Percentiles rank a stretch among this genome's conserved stretches.
Conservation (phyloP, 768 basidiomycete species). For the Trametes meyenii region DNA sequence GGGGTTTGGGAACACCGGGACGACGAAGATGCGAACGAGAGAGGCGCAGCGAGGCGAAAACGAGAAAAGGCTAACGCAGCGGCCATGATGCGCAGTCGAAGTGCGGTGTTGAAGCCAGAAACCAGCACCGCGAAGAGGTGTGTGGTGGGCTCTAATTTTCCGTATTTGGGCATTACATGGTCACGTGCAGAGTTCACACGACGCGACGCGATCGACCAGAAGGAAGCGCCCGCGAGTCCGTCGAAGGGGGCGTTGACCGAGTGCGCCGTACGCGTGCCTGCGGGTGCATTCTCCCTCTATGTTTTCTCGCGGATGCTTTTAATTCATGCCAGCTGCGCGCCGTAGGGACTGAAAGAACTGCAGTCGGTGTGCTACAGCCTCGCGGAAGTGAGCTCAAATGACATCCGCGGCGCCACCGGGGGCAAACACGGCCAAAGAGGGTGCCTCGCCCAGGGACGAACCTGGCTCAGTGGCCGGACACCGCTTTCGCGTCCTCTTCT, state of each 20-base stretch:
- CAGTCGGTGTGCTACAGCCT: not conserved
- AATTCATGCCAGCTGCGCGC: not conserved
- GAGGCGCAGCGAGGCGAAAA: slow-evolving; percentile 1
- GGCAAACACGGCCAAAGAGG: slow-evolving; percentile 15
- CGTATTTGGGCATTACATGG: not conserved
- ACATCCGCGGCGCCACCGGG: slow-evolving; percentile 15
- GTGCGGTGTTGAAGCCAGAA: not conserved
- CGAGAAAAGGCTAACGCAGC: slow-evolving; percentile 5
- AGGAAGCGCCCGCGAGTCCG: not conserved
- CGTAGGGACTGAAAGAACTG: not conserved
- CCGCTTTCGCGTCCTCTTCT: not conserved
- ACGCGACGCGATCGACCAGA: slow-evolving; percentile 15
- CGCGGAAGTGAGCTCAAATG: not conserved
- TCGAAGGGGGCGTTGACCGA: not conserved
- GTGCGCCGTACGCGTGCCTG: not conserved
- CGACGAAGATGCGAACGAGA: not conserved
- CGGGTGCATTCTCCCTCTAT: too few relatives aligned
- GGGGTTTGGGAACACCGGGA: not conserved
- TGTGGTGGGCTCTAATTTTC: slow-evolving; percentile 2
- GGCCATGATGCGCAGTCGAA: slow-evolving; percentile 1
- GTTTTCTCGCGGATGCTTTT: too few relatives aligned
- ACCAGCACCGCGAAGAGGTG: not conserved
- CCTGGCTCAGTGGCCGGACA: not conserved
- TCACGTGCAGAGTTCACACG: slow-evolving; percentile 12
- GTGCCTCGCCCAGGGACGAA: slow-evolving; percentile 5